Percentiles rank a stretch among this genome's conserved stretches.
Conservation (phyloP, 1,284 basidiomycete genomes). For the Puccinia coronata region DNA sequence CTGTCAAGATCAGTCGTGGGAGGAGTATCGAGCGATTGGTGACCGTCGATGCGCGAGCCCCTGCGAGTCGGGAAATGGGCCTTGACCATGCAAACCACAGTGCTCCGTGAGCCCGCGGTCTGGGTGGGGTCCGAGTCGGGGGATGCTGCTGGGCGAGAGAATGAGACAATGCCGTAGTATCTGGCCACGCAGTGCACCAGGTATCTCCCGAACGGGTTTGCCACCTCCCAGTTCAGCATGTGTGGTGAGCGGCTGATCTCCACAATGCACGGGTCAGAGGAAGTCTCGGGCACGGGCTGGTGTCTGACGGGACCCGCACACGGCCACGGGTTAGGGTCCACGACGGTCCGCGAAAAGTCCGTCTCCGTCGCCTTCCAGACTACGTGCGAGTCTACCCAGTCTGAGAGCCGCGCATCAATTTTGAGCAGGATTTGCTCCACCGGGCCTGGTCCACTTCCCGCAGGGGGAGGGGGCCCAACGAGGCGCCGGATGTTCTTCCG, state of each 20-base stretch:
- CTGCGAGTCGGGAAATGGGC: conserved; percentile 33
- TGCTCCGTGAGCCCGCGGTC: background rate
- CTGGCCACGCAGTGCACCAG: conserved; percentile 51
- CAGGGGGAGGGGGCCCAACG: background rate
- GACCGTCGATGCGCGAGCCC: conserved; percentile 13
- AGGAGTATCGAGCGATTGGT: conserved; percentile 36
- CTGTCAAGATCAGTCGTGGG: conserved; percentile 42
- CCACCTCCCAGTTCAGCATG: conserved; percentile 51
- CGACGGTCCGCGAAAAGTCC: background rate
- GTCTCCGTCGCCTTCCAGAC: conserved; percentile 18
- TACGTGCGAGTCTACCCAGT: conserved; percentile 10
- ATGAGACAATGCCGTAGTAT: conserved; percentile 52
- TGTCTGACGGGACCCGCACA: background rate
- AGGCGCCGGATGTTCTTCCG: conserved; percentile 22
- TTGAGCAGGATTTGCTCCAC: conserved; percentile 24
- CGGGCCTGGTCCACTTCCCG: background rate
- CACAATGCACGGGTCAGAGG: conserved; percentile 32
- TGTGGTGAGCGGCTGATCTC: conserved; percentile 51
- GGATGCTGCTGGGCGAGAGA: conserved; percentile 17
- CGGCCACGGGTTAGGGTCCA: conserved; percentile 20
- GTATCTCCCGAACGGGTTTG: conserved; percentile 50
- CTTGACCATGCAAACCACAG: conserved; percentile 33
- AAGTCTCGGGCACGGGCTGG: background rate
- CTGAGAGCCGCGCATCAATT: conserved; percentile 3
- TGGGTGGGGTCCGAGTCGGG: background rate